Base-by-base conservation (phyloP, 495 filamentous ascomycete genomes). In the Rostrohypoxylon terebratum region DNA sequence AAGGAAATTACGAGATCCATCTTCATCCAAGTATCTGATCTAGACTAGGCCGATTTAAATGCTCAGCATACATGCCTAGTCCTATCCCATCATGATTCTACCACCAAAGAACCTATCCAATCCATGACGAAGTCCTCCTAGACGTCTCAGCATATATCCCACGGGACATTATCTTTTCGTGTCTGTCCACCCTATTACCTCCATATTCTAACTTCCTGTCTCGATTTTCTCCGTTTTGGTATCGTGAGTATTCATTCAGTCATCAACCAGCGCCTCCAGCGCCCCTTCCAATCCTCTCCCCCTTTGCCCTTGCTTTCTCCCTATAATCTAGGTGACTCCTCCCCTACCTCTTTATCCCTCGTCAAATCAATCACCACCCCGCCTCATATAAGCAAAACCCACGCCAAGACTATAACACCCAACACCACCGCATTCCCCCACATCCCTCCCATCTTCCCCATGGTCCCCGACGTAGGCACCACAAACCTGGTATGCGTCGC, bases 231-330 rank as follows among this genome's bases (percentile, higher is more conserved):
- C 58, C 40, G 3, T 45, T 45, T 45, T 45, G 42, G n/a, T 45
- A 21, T 51, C 47, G 47, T 50, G n/a, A 50, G 13, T 31, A 33
- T 59, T 59, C 54, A 8, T 67, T 67, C 55, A 67, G 10, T 67
- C 64, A 44, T 60, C 44, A 25, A 28, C 47, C 53, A 36, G 57
- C 54, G 16, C 7, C 13, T 0, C 14, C 5, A 13, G 38, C 2
- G 2, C 13, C 13, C n/a, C n/a, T n/a, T n/a, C n/a, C n/a, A n/a
- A n/a, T n/a, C n/a, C n/a, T n/a, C n/a, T n/a, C n/a, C n/a, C n/a
- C n/a, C n/a, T n/a, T n/a, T n/a, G n/a, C n/a, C n/a, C n/a, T n/a
- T n/a, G n/a, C n/a, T n/a, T n/a, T n/a, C n/a, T n/a, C n/a, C n/a
- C n/a, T n/a, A n/a, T n/a, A n/a, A n/a, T n/a, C n/a, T n/a, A n/a